Base-by-base conservation (phyloP, 2,329 filamentous ascomycete species). In the Thelonectria blattea region DNA sequence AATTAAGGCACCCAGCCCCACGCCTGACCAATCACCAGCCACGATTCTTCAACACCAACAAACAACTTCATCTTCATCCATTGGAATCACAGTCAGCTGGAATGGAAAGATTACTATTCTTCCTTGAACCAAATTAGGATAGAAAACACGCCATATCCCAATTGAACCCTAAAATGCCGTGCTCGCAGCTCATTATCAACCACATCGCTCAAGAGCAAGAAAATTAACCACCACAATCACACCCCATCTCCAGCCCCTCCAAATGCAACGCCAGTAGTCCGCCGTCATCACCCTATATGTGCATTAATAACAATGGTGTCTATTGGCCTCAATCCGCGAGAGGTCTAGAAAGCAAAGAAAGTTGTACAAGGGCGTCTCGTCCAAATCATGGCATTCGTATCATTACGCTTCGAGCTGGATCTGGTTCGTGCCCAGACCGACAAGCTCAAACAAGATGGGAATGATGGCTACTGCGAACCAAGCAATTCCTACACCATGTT, bases 381-480 rank as follows among this genome's bases (percentile, higher is more conserved):
- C 41, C 54, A 41, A 43, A 32, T 68, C 53, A 65, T 49, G 4
- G 39, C 43, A 47, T 47, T 39, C 65, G 58, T 65, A 46, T 69
- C 65, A 66, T 68, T 59, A 55, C 52, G 63, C 62, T 39, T 60
- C 52, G 27, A 65, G 66, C 58, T 78, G 78, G 30, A 66, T 66
- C 59, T 79, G 78, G 53, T 76, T 78, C n/a, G 80, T 79, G 27
- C 81, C 81, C 46, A 85, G 64, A 3, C 82, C 81, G 32, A 88
- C 74, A 47, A 85, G 65, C 72, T 92, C 85, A 72, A 95, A 93
- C 42, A 92, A 75, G 24, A 91, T 79, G 0, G 91, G 91, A 65
- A 90, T 88, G n/a, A 84, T 81, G 67, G 91, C 91, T 1, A 92
- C 88, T 2, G 91, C 91, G 61, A 96, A 80, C 88, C 89, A 93